These are phyloP conservation scores for Sarocladiaceae sp. DNA, from an alignment of 2,329 filamentous ascomycete species.

Conservation along the genomic window DNA sequence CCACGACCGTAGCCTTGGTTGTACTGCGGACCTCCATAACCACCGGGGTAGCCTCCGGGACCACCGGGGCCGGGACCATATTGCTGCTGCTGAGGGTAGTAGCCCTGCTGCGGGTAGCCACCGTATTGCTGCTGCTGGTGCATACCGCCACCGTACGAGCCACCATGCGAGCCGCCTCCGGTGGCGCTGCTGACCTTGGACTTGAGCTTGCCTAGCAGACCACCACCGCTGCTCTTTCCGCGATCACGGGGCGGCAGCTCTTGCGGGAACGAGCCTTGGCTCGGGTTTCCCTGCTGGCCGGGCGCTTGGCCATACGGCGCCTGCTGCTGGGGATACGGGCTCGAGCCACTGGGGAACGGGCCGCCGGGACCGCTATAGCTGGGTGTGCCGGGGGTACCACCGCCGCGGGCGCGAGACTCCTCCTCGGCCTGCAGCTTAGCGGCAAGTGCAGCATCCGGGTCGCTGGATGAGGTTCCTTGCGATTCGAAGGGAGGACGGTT, in stretches of 20 bases:
- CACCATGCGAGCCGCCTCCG: conserved; percentile 16
- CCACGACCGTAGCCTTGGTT: conserved; percentile 11
- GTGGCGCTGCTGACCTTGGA: conserved; percentile 36
- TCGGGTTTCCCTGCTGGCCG: neutral
- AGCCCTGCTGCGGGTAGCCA: conserved; percentile 22
- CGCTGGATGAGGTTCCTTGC: conserved; percentile 28
- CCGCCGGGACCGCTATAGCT: conserved; percentile 19
- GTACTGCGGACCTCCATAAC: conserved; percentile 16
- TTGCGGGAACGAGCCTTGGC: conserved; percentile 22
- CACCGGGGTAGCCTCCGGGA: conserved; percentile 18
- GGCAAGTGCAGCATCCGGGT: conserved; percentile 68
- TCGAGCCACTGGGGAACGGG: conserved; percentile 18
- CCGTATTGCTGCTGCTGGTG: conserved; percentile 16
- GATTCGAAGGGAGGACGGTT: conserved; percentile 29
- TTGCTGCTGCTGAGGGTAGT: conserved; percentile 17
- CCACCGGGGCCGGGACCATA: conserved; percentile 20
- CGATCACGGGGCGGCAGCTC: conserved; percentile 37
- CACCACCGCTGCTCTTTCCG: conserved; percentile 32
- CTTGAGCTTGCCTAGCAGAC: conserved; percentile 47
- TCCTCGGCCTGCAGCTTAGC: conserved; percentile 79
- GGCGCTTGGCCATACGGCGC: conserved; percentile 17
- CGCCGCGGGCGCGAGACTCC: conserved; percentile 50
- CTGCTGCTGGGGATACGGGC: conserved; percentile 15
- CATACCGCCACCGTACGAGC: conserved; percentile 19
- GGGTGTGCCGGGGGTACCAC: conserved; percentile 40